These are phyloP conservation scores for Wickerhamiella sorbophila DNA, from an alignment of 805 yeast species.

Conservation along the genomic window DNA sequence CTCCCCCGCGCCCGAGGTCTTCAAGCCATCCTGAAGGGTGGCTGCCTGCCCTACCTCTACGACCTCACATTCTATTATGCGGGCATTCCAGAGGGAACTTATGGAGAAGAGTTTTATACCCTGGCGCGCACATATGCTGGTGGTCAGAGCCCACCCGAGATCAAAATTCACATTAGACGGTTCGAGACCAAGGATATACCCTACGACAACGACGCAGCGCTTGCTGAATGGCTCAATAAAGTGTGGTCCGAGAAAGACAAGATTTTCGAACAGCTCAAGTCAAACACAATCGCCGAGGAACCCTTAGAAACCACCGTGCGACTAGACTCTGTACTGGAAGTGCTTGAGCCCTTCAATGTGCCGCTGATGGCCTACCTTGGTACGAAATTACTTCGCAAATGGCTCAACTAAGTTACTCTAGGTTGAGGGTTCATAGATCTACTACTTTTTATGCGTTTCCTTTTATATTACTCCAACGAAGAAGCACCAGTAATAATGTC, in stretches of 20 bases:
- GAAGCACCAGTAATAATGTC: conserved; percentile 99
- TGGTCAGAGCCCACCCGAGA: conserved; percentile 57
- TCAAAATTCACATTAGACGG: conserved; percentile 52
- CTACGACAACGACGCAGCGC: conserved; percentile 35
- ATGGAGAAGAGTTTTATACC: conserved; percentile 67
- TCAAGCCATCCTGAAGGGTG: conserved; percentile 42
- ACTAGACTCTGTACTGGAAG: conserved; percentile 18
- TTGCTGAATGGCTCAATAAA: conserved; percentile 61
- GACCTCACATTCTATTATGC: conserved; percentile 77
- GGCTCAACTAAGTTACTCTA: neutral
- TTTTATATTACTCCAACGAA: conserved; percentile 58
- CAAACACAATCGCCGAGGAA: conserved; percentile 32
- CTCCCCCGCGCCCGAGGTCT: conserved; percentile 80
- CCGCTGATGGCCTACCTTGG: conserved; percentile 21
- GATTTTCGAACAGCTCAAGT: conserved; percentile 46
- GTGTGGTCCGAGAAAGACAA: conserved; percentile 71
- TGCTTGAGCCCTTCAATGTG: conserved; percentile 24
- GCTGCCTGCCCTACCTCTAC: conserved; percentile 36
- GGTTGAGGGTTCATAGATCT: neutral
- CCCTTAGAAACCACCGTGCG: conserved; percentile 15
- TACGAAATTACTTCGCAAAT: conserved; percentile 8
- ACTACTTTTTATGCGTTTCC: conserved; percentile 1
- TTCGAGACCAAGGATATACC: conserved; percentile 52
- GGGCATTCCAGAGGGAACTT: conserved; percentile 45
- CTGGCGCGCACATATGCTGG: conserved; percentile 46